A percentile compares a stretch with the other conserved stretches of the same genome.
These are phyloP conservation scores for Arabidopsis lyrata DNA, from an alignment of 441 rosid species.

Conservation along the genomic window DNA sequence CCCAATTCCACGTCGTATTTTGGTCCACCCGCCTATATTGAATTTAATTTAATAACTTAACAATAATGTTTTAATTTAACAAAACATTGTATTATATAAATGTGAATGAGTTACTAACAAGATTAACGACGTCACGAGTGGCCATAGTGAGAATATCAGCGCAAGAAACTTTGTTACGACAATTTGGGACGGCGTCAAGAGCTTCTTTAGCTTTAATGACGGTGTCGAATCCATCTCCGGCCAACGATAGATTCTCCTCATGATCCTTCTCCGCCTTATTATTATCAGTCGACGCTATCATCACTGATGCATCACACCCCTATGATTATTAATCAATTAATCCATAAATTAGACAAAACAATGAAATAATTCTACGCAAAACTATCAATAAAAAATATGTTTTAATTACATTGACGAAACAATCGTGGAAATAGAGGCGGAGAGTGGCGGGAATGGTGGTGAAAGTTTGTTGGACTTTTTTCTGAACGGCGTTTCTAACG, in stretches of 20 bases:
- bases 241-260: constrained; percentile 74
- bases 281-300: constrained; percentile 55
- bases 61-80: not conserved
- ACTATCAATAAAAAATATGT: not conserved
- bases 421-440: constrained; percentile 91
- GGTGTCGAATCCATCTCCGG: constrained; percentile 94
- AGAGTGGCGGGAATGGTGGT: constrained; percentile 77
- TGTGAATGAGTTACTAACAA: constrained; percentile 53
- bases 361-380: not conserved
- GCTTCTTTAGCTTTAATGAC: constrained; percentile 86
- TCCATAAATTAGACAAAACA: not conserved
- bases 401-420: constrained; percentile 75
- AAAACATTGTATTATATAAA: not conserved
- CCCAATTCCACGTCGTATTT: constrained; percentile 77
- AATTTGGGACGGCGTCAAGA: constrained; percentile 57
- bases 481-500: constrained; percentile 57
- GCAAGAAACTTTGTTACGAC: constrained; percentile 84
- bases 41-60: not conserved
- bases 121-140: constrained; percentile 74
- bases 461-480: constrained; percentile 63
- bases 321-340: constrained; percentile 17
- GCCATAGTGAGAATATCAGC: constrained; percentile 90
- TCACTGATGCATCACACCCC: constrained; percentile 93
- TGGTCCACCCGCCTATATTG: constrained; percentile 80
- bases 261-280: constrained; percentile 90